Evolutionary conservation across 805 yeast species (phyloP).

Genomic region (Yarrowia porcina): DNA sequence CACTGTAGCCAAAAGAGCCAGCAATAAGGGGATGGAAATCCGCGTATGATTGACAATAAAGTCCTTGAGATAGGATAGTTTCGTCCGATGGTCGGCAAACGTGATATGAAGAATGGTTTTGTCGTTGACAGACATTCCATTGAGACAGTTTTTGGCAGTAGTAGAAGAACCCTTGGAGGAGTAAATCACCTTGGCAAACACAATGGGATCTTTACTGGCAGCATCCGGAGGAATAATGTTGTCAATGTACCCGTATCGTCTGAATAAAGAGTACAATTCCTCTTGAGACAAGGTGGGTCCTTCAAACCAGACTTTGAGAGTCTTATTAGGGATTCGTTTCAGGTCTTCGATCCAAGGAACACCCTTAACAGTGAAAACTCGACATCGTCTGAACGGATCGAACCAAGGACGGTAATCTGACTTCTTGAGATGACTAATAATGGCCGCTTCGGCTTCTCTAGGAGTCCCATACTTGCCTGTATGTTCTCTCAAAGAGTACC

Average conservation of each 20-base stretch:
- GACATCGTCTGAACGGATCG: slow-evolving; percentile 48
- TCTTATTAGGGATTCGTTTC: slow-evolving; percentile 65
- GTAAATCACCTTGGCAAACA: slow-evolving; percentile 56
- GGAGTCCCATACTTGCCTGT: slow-evolving; percentile 37
- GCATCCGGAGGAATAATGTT: slow-evolving; percentile 62
- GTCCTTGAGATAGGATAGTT: slow-evolving; percentile 42
- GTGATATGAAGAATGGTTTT: slow-evolving; percentile 65
- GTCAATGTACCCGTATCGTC: slow-evolving; percentile 80
- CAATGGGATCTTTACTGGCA: slow-evolving; percentile 46
- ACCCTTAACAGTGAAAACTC: slow-evolving; percentile 77
- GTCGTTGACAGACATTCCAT: slow-evolving; percentile 58
- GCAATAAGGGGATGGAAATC: slow-evolving; percentile 71
- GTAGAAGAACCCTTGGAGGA: slow-evolving; percentile 63
- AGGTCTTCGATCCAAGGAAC: slow-evolving; percentile 95
- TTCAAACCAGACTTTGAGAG: slow-evolving; percentile 64
- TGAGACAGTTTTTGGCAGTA: slow-evolving; percentile 84
- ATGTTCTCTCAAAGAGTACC: slow-evolving; percentile 58
- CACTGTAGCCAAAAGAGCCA: slow-evolving; percentile 74
- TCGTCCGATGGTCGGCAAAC: slow-evolving; percentile 45
- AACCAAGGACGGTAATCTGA: slow-evolving; percentile 36
- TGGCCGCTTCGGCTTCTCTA: slow-evolving; percentile 51
- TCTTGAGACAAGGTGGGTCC: slow-evolving; percentile 79
- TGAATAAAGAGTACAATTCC: slow-evolving; percentile 70
- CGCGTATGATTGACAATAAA: slow-evolving; percentile 73
- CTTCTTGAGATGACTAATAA: slow-evolving; percentile 44